These are phyloP conservation scores for Xylariales sp. DNA, from an alignment of 2,329 filamentous ascomycete genomes.

Conservation along the genomic window DNA sequence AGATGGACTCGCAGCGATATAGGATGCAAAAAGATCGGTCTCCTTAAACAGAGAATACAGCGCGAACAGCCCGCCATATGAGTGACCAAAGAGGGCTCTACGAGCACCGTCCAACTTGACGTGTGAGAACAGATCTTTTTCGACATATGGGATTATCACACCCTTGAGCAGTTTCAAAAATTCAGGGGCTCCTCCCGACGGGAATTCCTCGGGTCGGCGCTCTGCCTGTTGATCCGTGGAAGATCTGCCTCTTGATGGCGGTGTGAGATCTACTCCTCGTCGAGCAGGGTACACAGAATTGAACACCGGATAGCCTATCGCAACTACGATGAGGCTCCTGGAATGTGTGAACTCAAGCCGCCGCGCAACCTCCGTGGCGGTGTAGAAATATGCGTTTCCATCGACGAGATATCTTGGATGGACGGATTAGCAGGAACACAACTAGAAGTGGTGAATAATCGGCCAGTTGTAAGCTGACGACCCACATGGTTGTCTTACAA, in stretches of 20 bases:
- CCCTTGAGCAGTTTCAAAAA: neutral
- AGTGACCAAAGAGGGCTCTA: neutral
- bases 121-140: neutral
- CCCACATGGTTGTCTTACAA: too few species aligned
- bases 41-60: neutral
- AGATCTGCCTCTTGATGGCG: too few species aligned
- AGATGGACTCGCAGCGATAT: neutral
- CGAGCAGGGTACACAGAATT: neutral
- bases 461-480: too few species aligned
- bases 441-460: neutral
- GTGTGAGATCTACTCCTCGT: neutral
- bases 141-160: neutral
- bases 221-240: neutral
- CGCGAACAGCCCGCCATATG: neutral
- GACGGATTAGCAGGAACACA: neutral
- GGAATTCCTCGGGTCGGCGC: neutral
- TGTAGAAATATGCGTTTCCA: slow-evolving; percentile 1
- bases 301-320: neutral
- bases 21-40: neutral
- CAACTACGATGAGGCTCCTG: neutral
- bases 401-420: neutral
- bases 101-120: neutral
- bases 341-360: neutral
- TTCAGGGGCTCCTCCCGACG: neutral
- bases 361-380: neutral